Percentiles rank a stretch among this genome's conserved stretches.
Evolutionary conservation across 148 eudicot genomes (phyloP).

Genomic region (Dianthus caryophyllus): DNA sequence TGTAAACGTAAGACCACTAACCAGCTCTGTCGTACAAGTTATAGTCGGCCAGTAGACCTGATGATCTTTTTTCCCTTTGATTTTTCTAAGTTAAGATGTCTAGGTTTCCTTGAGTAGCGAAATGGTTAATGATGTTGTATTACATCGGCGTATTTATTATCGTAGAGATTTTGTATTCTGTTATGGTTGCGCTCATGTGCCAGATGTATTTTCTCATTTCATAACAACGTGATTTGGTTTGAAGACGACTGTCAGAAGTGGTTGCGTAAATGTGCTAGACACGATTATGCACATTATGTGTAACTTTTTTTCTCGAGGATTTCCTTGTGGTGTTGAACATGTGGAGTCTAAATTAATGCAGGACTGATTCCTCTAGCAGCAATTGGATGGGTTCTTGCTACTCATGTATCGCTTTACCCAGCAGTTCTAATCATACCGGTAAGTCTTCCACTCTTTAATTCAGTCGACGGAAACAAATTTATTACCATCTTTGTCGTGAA

Average conservation of each 20-base stretch:
- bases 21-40: slow-evolving; percentile 3
- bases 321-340: slow-evolving; percentile 15
- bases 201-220: neutral
- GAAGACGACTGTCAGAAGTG: neutral
- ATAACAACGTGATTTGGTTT: no score
- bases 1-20: slow-evolving; percentile 61
- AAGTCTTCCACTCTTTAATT: slow-evolving; percentile 27
- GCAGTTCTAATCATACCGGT: slow-evolving; percentile 74
- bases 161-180: neutral
- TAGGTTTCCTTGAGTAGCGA: neutral
- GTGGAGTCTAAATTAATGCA: slow-evolving; percentile 31
- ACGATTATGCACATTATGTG: neutral
- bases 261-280: neutral
- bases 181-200: neutral
- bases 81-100: neutral
- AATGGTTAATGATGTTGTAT: neutral
- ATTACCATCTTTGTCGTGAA: neutral
- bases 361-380: slow-evolving; percentile 82
- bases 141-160: neutral
- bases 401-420: slow-evolving; percentile 93
- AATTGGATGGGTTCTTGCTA: slow-evolving; percentile 82
- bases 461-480: neutral
- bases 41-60: neutral
- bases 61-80: neutral
- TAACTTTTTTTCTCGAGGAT: neutral